A percentile compares a stretch with the other conserved stretches of the same genome.
phyloP scores from a whole-genome alignment of 2,329 filamentous ascomycete genomes.

The Diaporthe sp. region DNA sequence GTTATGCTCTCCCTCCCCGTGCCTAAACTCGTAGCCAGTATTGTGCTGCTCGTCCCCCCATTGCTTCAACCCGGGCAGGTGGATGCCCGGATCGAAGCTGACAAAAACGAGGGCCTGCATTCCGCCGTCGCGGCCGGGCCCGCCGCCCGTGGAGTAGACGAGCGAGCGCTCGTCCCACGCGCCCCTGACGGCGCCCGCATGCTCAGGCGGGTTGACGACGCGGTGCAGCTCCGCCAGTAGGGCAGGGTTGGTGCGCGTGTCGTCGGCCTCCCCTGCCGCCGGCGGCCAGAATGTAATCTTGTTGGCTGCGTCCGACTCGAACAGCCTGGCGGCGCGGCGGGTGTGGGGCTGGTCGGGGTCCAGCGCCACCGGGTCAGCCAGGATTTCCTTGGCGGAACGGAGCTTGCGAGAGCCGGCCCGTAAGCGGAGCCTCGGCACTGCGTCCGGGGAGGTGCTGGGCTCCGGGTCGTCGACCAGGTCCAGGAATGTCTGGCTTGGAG shows the following conservation, averaged over 20 bases:
- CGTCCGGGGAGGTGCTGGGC: not conserved
- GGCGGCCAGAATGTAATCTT: constrained; percentile 52
- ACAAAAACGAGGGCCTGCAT: constrained; percentile 55
- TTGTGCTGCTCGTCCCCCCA: constrained; percentile 42
- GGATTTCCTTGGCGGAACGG: constrained; percentile 45
- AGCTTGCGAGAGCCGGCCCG: constrained; percentile 56
- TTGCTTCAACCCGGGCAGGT: constrained; percentile 44
- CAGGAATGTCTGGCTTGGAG: constrained; percentile 65
- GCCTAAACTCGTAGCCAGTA: not conserved
- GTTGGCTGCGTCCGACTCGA: constrained; percentile 40
- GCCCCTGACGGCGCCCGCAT: constrained; percentile 53
- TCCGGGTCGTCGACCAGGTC: constrained; percentile 69
- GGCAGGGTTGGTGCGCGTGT: constrained; percentile 41
- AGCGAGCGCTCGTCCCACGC: constrained; percentile 61
- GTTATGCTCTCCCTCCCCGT: not conserved
- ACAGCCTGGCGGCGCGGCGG: constrained; percentile 43
- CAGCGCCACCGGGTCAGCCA: not conserved
- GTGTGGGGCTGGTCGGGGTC: constrained; percentile 31
- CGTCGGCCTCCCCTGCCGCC: constrained; percentile 48
- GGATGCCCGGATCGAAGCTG: constrained; percentile 56
- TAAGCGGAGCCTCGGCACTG: constrained; percentile 60
- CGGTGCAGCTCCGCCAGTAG: constrained; percentile 51
- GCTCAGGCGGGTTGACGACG: constrained; percentile 54
- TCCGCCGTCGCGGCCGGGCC: constrained; percentile 38
- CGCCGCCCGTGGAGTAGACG: constrained; percentile 56